Evolutionary conservation across 1,284 basidiomycete species (phyloP).

Genomic region (Termitomyces sp.): DNA sequence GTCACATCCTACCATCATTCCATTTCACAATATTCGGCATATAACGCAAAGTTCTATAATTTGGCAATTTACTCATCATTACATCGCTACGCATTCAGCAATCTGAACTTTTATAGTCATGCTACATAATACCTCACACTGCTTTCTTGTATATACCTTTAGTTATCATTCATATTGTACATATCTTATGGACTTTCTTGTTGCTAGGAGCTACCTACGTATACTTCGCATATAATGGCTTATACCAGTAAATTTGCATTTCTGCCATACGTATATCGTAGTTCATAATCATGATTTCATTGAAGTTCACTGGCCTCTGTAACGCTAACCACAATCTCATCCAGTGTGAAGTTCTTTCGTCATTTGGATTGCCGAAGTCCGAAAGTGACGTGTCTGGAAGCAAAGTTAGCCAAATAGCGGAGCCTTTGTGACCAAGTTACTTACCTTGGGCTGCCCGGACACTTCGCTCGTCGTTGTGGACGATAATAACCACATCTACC

Average conservation of each 20-base stretch:
- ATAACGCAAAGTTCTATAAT: slow-evolving; percentile 19
- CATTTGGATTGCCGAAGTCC: neutral
- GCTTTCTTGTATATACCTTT: slow-evolving; percentile 10
- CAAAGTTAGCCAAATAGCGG: slow-evolving; percentile 32
- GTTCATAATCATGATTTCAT: neutral
- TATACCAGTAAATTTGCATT: neutral
- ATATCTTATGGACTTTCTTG: slow-evolving; percentile 11
- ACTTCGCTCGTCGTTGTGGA: slow-evolving; percentile 7
- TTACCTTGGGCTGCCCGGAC: slow-evolving; percentile 1
- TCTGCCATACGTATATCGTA: neutral
- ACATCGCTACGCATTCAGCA: slow-evolving; percentile 6
- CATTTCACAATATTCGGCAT: neutral
- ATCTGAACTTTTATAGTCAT: slow-evolving; percentile 7
- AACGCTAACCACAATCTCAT: too few relatives aligned
- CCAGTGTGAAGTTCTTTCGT: neutral
- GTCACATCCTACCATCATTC: neutral
- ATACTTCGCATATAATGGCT: slow-evolving; percentile 3
- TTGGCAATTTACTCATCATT: slow-evolving; percentile 13
- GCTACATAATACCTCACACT: slow-evolving; percentile 10
- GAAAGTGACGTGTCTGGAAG: slow-evolving; percentile 29
- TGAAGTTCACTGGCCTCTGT: neutral
- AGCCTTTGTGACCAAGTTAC: slow-evolving; percentile 1
- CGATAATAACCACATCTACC: slow-evolving; percentile 1
- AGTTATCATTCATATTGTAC: slow-evolving; percentile 6
- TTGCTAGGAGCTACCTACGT: slow-evolving; percentile 6